Evolutionary conservation across 2,329 filamentous ascomycete genomes (phyloP).

Genomic region (Plectosphaerella cucumerina): DNA sequence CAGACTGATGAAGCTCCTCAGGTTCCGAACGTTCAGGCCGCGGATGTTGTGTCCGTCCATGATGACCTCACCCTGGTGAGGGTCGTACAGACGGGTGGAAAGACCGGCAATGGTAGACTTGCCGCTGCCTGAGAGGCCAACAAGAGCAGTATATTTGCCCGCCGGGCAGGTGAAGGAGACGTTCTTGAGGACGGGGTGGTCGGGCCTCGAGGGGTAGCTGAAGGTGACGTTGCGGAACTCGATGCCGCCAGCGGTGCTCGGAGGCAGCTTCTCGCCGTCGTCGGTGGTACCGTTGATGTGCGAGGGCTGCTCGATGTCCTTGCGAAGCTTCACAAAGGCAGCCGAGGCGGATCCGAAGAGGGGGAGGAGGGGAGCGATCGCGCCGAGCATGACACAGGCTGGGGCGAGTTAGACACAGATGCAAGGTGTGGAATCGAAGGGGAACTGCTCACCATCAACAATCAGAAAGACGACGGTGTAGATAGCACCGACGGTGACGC

Average conservation of each 20-base stretch:
- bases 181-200: slow-evolving; percentile 27
- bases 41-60: slow-evolving; percentile 32
- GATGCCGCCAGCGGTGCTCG: slow-evolving; percentile 22
- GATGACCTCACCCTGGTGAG: slow-evolving; percentile 31
- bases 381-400: slow-evolving; percentile 52
- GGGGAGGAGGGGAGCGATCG: slow-evolving; percentile 55
- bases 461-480: slow-evolving; percentile 53
- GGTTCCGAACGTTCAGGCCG: slow-evolving; percentile 27
- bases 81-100: slow-evolving; percentile 41
- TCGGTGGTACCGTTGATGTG: slow-evolving; percentile 31
- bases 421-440: slow-evolving; percentile 1
- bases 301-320: slow-evolving; percentile 47
- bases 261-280: slow-evolving; percentile 31
- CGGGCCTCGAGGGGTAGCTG: slow-evolving; percentile 29
- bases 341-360: slow-evolving; percentile 51
- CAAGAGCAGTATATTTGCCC: slow-evolving; percentile 41
- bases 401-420: slow-evolving; percentile 11
- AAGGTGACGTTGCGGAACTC: slow-evolving; percentile 31
- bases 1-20: slow-evolving; percentile 25
- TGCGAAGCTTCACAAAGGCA: slow-evolving; percentile 47
- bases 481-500: slow-evolving; percentile 39
- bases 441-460: slow-evolving; percentile 35
- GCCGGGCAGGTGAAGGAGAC: slow-evolving; percentile 27
- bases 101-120: slow-evolving; percentile 39
- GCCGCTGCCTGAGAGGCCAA: slow-evolving; percentile 45